phyloP scores from a whole-genome alignment of 345 rosid genomes.

The Schrenkiella parvula region DNA sequence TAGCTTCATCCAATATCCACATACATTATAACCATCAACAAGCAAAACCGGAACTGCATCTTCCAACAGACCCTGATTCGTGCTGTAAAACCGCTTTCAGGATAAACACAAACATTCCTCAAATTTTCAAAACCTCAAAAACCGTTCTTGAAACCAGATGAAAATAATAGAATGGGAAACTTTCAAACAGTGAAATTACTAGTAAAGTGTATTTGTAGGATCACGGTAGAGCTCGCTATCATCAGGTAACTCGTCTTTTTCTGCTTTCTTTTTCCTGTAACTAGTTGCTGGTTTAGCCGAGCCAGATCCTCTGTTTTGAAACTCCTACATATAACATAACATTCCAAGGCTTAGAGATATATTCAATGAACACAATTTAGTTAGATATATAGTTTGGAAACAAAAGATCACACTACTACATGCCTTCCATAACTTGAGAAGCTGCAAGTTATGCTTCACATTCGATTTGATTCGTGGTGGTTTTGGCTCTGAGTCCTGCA shows the following conservation, averaged over 20 bases:
- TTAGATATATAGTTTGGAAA: background rate
- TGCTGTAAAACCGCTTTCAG: slow-evolving; percentile 57
- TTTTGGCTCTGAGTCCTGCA: slow-evolving; percentile 56
- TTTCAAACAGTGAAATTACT: slow-evolving; percentile 46
- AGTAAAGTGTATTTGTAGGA: slow-evolving; percentile 70
- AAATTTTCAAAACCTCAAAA: slow-evolving; percentile 15
- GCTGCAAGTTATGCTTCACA: slow-evolving; percentile 83
- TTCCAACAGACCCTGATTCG: slow-evolving; percentile 53
- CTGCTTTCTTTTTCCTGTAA: slow-evolving; percentile 74
- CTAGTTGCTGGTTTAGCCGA: slow-evolving; percentile 79
- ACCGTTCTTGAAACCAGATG: background rate
- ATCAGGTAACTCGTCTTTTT: slow-evolving; percentile 65
- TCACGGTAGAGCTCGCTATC: slow-evolving; percentile 64
- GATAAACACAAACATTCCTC: slow-evolving; percentile 20
- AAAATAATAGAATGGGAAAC: background rate
- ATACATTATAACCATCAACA: slow-evolving; percentile 94
- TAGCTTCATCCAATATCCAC: slow-evolving; percentile 89
- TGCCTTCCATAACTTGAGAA: slow-evolving; percentile 79
- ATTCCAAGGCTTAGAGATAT: background rate
- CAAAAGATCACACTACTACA: background rate
- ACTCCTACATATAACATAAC: slow-evolving; percentile 43
- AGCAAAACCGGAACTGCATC: slow-evolving; percentile 85
- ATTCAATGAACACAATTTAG: background rate
- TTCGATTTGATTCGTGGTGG: slow-evolving; percentile 89
- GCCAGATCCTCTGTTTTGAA: slow-evolving; percentile 52